Evolutionary conservation across 2,329 filamentous ascomycete species (phyloP).

Genomic region (Phialophora verrucosa): DNA sequence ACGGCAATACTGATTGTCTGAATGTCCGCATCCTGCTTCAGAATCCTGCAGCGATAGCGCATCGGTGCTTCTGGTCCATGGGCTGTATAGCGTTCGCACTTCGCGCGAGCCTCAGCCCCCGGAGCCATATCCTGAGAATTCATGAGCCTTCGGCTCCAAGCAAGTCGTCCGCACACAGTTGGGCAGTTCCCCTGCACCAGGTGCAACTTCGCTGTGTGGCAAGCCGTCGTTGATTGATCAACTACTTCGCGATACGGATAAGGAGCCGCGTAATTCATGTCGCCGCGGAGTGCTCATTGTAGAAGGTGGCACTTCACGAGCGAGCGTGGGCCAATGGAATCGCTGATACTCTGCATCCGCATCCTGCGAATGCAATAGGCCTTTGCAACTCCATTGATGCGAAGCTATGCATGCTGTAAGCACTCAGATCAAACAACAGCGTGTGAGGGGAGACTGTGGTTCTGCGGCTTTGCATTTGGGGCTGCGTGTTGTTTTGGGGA

Average conservation of each 20-base stretch:
- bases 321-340: not conserved
- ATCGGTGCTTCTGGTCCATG: not conserved
- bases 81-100: not conserved
- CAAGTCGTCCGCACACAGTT: not conserved
- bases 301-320: not conserved
- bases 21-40: not conserved
- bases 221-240: not conserved
- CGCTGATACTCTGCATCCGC: not conserved
- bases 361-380: not conserved
- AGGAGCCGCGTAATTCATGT: not conserved
- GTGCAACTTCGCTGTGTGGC: not conserved
- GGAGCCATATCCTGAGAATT: not conserved
- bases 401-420: not conserved
- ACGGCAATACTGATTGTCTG: not conserved
- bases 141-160: not conserved
- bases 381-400: not conserved
- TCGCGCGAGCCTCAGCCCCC: not conserved
- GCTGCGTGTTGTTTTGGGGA: not conserved
- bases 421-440: conserved; percentile 10
- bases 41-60: not conserved
- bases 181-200: not conserved
- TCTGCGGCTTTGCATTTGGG: not conserved
- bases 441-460: not conserved
- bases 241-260: not conserved
- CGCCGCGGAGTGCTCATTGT: not conserved